phyloP scores from a whole-genome alignment of 176 grass and related monocot species.

The Typha latifolia region DNA sequence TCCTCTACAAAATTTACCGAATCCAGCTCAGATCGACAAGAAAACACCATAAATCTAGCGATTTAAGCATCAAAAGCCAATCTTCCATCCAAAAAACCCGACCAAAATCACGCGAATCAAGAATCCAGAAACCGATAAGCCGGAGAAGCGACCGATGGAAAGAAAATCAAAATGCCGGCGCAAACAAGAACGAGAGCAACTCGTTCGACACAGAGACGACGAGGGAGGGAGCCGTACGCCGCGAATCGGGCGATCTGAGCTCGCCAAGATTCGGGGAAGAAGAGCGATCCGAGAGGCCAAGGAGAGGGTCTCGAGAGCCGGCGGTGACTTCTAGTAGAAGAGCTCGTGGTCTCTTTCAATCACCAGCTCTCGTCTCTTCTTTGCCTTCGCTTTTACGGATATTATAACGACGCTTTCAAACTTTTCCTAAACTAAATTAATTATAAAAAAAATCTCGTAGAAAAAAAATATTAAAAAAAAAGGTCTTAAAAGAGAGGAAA shows the following conservation, averaged over 20 bases:
- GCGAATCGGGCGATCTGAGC: slow-evolving; percentile 20
- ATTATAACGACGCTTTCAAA: slow-evolving; percentile 12
- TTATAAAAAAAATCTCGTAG: not conserved
- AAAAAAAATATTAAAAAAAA: not conserved
- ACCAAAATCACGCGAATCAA: no score
- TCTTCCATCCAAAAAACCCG: no score
- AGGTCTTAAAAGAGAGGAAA: no score
- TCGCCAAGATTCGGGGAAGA: not conserved
- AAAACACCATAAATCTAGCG: slow-evolving; percentile 10
- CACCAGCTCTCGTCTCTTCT: slow-evolving; percentile 7
- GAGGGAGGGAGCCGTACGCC: slow-evolving; percentile 2
- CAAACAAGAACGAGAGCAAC: no score
- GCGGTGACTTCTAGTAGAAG: slow-evolving; percentile 34
- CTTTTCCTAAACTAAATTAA: slow-evolving; percentile 28
- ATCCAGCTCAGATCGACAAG: not conserved
- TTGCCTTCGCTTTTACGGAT: slow-evolving; percentile 15
- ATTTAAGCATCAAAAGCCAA: slow-evolving; percentile 11
- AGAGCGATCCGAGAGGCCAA: slow-evolving; percentile 17
- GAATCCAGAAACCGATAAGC: no score
- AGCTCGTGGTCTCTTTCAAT: slow-evolving; percentile 65
- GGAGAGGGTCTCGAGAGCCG: not conserved
- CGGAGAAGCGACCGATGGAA: slow-evolving; percentile 3
- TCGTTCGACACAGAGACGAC: no score
- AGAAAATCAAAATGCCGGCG: slow-evolving; percentile 7
- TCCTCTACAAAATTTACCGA: not conserved